Percentiles rank a stretch among this genome's conserved stretches.
Evolutionary conservation across 768 basidiomycete species (phyloP).

Genomic region (Calocybe cyanea): DNA sequence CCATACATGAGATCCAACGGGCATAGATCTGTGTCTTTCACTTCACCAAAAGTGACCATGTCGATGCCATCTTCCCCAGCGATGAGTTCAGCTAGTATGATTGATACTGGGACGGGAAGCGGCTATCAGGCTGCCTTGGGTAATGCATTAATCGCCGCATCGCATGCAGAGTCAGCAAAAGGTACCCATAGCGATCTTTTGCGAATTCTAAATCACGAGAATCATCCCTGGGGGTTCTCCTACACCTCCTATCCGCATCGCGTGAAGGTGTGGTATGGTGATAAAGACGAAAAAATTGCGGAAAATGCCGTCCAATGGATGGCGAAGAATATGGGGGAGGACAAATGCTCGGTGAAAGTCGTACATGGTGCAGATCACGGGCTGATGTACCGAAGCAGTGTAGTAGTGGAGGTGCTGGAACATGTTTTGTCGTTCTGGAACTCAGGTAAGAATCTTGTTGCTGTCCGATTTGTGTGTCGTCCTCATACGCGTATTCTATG

Average conservation of each 20-base stretch:
- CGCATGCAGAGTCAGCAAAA: conserved; percentile 89
- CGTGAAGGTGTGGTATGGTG: conserved; percentile 90
- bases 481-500: background rate
- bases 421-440: conserved; percentile 57
- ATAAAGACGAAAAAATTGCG: conserved; percentile 89
- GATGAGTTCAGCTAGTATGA: conserved; percentile 36
- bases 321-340: conserved; percentile 78
- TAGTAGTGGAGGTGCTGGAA: conserved; percentile 85
- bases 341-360: conserved; percentile 73
- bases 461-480: conserved; percentile 1
- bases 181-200: conserved; percentile 90
- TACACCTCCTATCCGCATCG: conserved; percentile 75
- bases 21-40: conserved; percentile 74
- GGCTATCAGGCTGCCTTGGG: conserved; percentile 72
- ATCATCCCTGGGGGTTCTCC: conserved; percentile 86
- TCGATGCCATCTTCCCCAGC: conserved; percentile 51
- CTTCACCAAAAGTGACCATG: conserved; percentile 34
- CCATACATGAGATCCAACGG: conserved; percentile 45
- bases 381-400: conserved; percentile 87
- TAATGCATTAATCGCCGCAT: conserved; percentile 88
- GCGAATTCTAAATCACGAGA: conserved; percentile 88
- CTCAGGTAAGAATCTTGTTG: conserved; percentile 17
- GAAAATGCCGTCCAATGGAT: conserved; percentile 91
- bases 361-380: conserved; percentile 89
- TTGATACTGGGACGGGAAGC: conserved; percentile 28